Evolutionary conservation across 1,139 yeast species (phyloP).

Genomic region (Yamadazyma blattariae): DNA sequence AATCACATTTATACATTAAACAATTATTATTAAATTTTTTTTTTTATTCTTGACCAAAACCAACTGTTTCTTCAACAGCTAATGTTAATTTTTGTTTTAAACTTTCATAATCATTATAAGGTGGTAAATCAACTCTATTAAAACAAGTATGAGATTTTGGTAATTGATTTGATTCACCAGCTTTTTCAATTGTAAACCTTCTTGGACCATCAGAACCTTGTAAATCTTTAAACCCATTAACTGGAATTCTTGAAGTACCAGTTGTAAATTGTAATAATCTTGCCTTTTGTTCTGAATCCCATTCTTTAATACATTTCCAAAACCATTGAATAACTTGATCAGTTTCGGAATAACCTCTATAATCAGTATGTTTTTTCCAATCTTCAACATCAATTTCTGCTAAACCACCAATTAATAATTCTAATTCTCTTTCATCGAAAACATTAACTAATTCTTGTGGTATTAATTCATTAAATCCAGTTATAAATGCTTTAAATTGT

Average conservation of each 20-base stretch:
- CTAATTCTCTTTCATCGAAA: constrained; percentile 95
- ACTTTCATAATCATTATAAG: constrained; percentile 70
- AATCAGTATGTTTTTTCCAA: constrained; percentile 98
- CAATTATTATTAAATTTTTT: no score
- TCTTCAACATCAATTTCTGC: constrained; percentile 97
- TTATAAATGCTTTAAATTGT: constrained; percentile 93
- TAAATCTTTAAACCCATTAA: constrained; percentile 95
- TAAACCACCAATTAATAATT: constrained; percentile 94
- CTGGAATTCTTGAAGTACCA: constrained; percentile 98
- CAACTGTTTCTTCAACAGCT: constrained; percentile 93
- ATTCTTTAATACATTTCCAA: constrained; percentile 89
- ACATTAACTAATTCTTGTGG: constrained; percentile 96
- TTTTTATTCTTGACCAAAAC: constrained; percentile 96
- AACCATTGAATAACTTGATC: constrained; percentile 98
- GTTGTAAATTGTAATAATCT: constrained; percentile 94
- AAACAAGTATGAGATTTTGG: constrained; percentile 97
- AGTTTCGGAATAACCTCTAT: constrained; percentile 93
- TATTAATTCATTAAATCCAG: constrained; percentile 94
- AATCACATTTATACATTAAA: no score
- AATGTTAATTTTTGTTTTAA: constrained; percentile 77
- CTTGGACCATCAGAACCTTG: constrained; percentile 99
- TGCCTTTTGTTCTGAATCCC: constrained; percentile 97
- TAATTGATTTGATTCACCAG: constrained; percentile 88
- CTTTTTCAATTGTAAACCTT: constrained; percentile 95
- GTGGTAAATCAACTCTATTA: constrained; percentile 90